Base-by-base conservation (phyloP, 2,329 filamentous ascomycete species). In the Colletotrichum nymphaeae region DNA sequence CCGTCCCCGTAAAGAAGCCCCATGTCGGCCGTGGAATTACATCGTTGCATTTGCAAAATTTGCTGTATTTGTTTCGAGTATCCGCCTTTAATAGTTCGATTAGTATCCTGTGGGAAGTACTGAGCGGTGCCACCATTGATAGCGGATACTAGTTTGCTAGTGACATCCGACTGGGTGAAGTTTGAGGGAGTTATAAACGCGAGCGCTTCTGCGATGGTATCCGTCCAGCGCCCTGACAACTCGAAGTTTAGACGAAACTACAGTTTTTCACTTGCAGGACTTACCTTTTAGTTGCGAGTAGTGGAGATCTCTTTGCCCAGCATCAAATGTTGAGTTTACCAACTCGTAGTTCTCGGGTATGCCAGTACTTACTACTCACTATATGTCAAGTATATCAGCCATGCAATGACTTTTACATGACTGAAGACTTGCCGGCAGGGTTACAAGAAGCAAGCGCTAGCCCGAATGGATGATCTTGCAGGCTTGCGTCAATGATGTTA, bases 61-160 rank as follows among this genome's bases (percentile, higher is more conserved):
- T 79, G 67, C 42, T 77, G 75, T 57, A 80, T 79, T 75, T 86
- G 84, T 2, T 76, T 77, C 7, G 76, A 69, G 73, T 84, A 86
- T 11, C 84, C 84, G 1, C 79, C 78, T 5, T 80, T 75, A 5
- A 85, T 81, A 1, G 80, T 78, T 0, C 78, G 72, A 67, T 84
- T 76, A 6, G 79, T 79, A n/a, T 76, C 78, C 1, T 72, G 52
- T 1, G 82, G 81, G 2, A 86, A 79, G 57, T 81, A 80, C 3
- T 77, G 64, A 1, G 79, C 74, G 3, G 83, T 78, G 74, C 81
- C 78, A 32, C 75, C 65, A 1, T 65, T 62, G 16, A 81, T 78
- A 3, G 78, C 74, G 14, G 76, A 79, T 11, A 82, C 79, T 11
- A 80, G 77, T 1, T 22, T 5, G 9, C 22, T 26, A 0, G 63